Evolutionary conservation across 306 rosid genomes (phyloP).

Genomic region (Rubus parviflorus): DNA sequence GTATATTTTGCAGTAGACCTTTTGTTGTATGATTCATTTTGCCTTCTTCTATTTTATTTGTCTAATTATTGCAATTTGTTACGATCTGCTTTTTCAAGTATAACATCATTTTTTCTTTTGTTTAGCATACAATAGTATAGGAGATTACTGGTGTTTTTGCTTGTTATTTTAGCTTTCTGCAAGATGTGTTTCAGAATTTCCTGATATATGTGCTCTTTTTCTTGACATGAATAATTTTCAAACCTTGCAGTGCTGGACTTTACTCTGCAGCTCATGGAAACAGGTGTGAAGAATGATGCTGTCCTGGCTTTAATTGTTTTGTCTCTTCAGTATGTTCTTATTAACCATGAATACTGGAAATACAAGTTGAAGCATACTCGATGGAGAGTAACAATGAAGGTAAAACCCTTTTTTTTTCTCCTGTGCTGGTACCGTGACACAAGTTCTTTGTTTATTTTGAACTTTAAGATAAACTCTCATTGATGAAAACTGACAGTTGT

Average conservation of each 20-base stretch:
- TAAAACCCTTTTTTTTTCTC: slow-evolving; percentile 37
- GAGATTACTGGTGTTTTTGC: not conserved
- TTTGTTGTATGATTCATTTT: slow-evolving; percentile 14
- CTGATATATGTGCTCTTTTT: not conserved
- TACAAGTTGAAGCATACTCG: slow-evolving; percentile 75
- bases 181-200: not conserved
- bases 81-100: slow-evolving; percentile 2
- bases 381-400: slow-evolving; percentile 88
- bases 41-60: slow-evolving; percentile 19
- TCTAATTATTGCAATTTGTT: not conserved
- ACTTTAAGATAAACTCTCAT: not conserved
- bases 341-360: slow-evolving; percentile 86
- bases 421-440: slow-evolving; percentile 7
- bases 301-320: slow-evolving; percentile 70
- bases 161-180: not conserved
- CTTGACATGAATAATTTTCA: slow-evolving; percentile 35
- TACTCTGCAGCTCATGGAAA: slow-evolving; percentile 76
- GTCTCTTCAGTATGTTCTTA: slow-evolving; percentile 78
- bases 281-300: slow-evolving; percentile 81
- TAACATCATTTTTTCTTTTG: not conserved
- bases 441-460: not conserved
- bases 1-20: slow-evolving; percentile 29
- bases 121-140: slow-evolving; percentile 6
- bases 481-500: not conserved
- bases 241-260: slow-evolving; percentile 84